A percentile compares a stretch with the other conserved stretches of the same genome.
Conservation (phyloP, 495 filamentous ascomycete genomes). For the Aspergillus homomorphus region DNA sequence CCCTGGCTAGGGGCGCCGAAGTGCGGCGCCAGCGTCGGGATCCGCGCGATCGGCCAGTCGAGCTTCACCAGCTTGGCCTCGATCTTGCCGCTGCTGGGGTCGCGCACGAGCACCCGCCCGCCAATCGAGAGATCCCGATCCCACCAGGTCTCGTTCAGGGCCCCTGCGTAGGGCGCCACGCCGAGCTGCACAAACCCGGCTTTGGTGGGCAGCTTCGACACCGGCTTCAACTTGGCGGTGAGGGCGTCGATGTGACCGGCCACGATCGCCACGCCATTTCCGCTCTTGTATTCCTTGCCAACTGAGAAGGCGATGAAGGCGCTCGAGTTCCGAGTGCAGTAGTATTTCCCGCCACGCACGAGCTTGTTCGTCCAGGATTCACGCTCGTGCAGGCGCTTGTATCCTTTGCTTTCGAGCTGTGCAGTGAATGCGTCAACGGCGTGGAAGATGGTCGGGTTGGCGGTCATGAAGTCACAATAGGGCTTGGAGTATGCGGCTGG, state of each 20-base stretch:
- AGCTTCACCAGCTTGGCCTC: constrained; percentile 81
- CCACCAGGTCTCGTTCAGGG: constrained; percentile 85
- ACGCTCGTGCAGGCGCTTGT: constrained; percentile 73
- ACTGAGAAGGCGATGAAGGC: constrained; percentile 84
- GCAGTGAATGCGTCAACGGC: constrained; percentile 71
- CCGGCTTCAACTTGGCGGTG: constrained; percentile 84
- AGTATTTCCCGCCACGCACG: constrained; percentile 82
- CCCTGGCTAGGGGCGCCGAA: constrained; percentile 79
- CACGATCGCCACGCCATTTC: constrained; percentile 76
- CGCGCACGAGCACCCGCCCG: constrained; percentile 79
- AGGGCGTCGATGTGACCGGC: constrained; percentile 92
- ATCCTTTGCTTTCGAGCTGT: constrained; percentile 68
- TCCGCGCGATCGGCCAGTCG: constrained; percentile 88
- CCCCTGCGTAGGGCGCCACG: constrained; percentile 90
- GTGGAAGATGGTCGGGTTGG: constrained; percentile 92
- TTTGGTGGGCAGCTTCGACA: constrained; percentile 73
- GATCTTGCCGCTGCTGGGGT: constrained; percentile 71
- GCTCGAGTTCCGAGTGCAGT: constrained; percentile 78
- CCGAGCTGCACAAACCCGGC: constrained; percentile 87
- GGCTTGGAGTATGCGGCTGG: constrained; percentile 71
- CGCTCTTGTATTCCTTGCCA: constrained; percentile 75
- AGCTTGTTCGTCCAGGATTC: constrained; percentile 75
- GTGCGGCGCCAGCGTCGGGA: constrained; percentile 90
- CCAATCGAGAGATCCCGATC: constrained; percentile 89
- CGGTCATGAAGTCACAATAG: constrained; percentile 82